A percentile compares a stretch with the other conserved stretches of the same genome.
Conservation (phyloP, 1,284 basidiomycete genomes). For the Trichosporon sp. region DNA sequence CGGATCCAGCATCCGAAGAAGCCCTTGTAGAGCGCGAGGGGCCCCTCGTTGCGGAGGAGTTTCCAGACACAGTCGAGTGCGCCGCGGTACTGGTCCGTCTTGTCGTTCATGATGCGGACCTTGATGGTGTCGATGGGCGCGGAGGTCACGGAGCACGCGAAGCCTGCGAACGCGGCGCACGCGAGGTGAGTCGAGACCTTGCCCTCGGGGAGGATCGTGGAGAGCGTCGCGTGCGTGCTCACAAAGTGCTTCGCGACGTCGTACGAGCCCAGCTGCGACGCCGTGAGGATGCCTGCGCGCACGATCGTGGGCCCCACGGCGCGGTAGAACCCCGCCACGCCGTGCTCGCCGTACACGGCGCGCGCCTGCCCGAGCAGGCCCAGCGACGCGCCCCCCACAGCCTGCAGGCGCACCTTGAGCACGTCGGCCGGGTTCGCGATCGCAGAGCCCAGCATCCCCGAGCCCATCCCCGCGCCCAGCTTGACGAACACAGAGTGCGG, state of each 20-base stretch:
- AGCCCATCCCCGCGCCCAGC: slow-evolving; percentile 18
- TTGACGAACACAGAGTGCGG: slow-evolving; percentile 18
- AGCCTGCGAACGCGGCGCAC: slow-evolving; percentile 22
- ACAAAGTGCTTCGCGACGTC: slow-evolving; percentile 23
- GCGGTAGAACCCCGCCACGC: slow-evolving; percentile 17
- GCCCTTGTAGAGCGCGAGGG: slow-evolving; percentile 23
- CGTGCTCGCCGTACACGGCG: slow-evolving; percentile 12
- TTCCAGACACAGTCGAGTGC: slow-evolving; percentile 14
- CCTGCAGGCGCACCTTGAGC: slow-evolving; percentile 22
- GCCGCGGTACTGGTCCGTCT: slow-evolving; percentile 8
- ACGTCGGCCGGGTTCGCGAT: slow-evolving; percentile 24
- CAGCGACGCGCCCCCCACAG: slow-evolving; percentile 11
- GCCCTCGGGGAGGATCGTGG: slow-evolving; percentile 17
- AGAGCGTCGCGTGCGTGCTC: slow-evolving; percentile 20
- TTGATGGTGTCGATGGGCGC: slow-evolving; percentile 24
- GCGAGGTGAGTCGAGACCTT: slow-evolving; percentile 13
- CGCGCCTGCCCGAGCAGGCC: slow-evolving; percentile 9
- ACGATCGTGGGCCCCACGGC: slow-evolving; percentile 15
- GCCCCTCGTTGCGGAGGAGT: slow-evolving; percentile 18
- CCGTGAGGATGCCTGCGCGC: slow-evolving; percentile 20
- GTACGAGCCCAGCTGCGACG: slow-evolving; percentile 22
- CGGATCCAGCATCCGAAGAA: slow-evolving; percentile 24
- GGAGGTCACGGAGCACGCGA: slow-evolving; percentile 15
- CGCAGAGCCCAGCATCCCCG: slow-evolving; percentile 17
- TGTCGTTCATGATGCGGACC: slow-evolving; percentile 24